Evolutionary conservation across 805 yeast species (phyloP).

Genomic region (Zygosaccharomyces bisporus): DNA sequence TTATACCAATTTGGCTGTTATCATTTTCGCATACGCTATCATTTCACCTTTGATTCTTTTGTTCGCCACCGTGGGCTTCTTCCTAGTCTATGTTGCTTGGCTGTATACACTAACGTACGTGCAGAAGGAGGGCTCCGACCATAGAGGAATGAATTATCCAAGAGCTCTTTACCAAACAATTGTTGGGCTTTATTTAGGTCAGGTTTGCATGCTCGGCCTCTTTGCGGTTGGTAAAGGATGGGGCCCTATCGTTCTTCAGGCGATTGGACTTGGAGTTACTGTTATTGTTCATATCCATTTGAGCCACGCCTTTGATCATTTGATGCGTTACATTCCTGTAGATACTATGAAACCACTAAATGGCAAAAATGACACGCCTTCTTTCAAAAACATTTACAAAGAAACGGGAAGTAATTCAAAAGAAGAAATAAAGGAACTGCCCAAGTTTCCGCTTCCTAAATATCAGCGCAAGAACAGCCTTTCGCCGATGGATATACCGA

Average conservation of each 20-base stretch:
- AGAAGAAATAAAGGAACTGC: conserved; percentile 30
- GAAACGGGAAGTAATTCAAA: conserved; percentile 7
- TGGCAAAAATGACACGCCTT: conserved; percentile 61
- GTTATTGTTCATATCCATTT: conserved; percentile 64
- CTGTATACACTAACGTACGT: conserved; percentile 75
- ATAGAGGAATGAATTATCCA: conserved; percentile 81
- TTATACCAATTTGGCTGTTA: conserved; percentile 66
- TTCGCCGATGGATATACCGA: conserved; percentile 5
- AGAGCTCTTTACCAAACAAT: conserved; percentile 85
- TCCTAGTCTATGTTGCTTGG: conserved; percentile 70
- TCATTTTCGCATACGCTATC: conserved; percentile 61
- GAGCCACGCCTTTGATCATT: conserved; percentile 59
- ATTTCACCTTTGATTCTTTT: conserved; percentile 80
- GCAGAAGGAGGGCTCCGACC: conserved; percentile 61
- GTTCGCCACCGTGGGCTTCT: conserved; percentile 69
- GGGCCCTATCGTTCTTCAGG: conserved; percentile 86
- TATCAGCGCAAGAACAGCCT: conserved; percentile 17
- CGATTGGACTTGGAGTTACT: conserved; percentile 60
- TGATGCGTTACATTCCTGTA: conserved; percentile 57
- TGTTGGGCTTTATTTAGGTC: conserved; percentile 84
- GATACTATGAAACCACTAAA: conserved; percentile 76
- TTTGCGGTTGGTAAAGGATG: conserved; percentile 89
- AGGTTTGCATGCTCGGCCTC: conserved; percentile 78
- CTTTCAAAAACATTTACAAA: conserved; percentile 39
- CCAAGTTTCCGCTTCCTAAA: conserved; percentile 31